Evolutionary conservation across 306 rosid species (phyloP), one percentile per base, ranked within the genome.

Genomic region (Dalbergia oliveri): DNA sequence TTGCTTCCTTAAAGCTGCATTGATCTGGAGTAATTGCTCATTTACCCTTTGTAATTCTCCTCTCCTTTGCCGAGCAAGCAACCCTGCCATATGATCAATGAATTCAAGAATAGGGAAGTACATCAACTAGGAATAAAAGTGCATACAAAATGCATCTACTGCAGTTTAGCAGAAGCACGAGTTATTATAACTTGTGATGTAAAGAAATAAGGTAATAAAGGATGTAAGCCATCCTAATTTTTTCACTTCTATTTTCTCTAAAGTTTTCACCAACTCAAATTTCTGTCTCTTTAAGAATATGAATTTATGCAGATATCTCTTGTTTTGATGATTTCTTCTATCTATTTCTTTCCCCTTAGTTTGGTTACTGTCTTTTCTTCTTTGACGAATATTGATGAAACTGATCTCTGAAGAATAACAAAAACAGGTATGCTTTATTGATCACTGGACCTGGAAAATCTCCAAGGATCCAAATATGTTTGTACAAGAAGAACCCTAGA

Each of bases 21-120:
- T 95, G 77, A 95, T 95, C 76, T 93, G 99, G 66, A 97, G 93
- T 51, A 93, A 84, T 83, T 95, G 99, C 78, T 95, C 99, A 59
- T 95, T 95, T 79, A 95, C 43, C 56, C 89, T 84, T 79, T 91
- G 76, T 65, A 95, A 72, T 84, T 95, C 98, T 19, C 88, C 94
- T 82, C 50, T 95, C 85, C 99, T 89, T 88, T 93, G 99, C 69
- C 98, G 93, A 21, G 99, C 99, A 53, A 95, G 86, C 91, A 95
- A 89, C 34, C 99, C 98, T 95, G 70, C 76, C 76, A 76, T 15
- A 34, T 10, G 64, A 71, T 61, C 70, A 51, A 51, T 50, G 56
- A 31, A 69, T 59, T 82, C 82, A 80, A 44, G 49, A 63, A 69
- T 72, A 75, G 16, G n/a, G 26, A 13, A 23, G 79, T 26, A 45